Conservation (phyloP, 768 basidiomycete genomes). For the Collybia mongolica region DNA sequence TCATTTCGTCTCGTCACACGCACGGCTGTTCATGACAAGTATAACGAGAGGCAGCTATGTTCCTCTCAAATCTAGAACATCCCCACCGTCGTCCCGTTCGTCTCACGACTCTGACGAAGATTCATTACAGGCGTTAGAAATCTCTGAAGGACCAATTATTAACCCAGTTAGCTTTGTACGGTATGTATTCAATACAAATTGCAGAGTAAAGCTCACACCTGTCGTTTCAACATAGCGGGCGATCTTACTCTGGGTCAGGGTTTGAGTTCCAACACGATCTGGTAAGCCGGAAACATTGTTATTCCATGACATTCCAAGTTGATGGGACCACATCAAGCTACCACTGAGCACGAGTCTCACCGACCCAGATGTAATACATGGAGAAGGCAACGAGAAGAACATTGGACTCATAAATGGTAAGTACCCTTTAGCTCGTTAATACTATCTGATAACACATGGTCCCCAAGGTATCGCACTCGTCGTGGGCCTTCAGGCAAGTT, state of each 20-base stretch:
- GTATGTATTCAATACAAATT: constrained; percentile 21
- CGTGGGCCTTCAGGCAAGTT: constrained; percentile 72
- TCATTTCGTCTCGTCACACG: not conserved
- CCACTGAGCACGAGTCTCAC: constrained; percentile 78
- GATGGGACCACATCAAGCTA: constrained; percentile 29
- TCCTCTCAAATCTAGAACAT: constrained; percentile 43
- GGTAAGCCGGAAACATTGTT: constrained; percentile 16
- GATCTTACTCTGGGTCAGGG: constrained; percentile 70
- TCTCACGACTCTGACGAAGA: constrained; percentile 61
- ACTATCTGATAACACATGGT: constrained; percentile 1
- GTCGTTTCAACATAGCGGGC: constrained; percentile 26
- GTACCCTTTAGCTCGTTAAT: constrained; percentile 16
- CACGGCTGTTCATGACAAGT: constrained; percentile 33
- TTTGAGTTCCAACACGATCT: constrained; percentile 81
- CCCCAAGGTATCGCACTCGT: constrained; percentile 77
- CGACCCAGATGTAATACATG: constrained; percentile 54
- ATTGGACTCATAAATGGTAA: constrained; percentile 76
- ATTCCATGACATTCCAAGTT: not conserved
- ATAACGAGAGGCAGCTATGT: constrained; percentile 40
- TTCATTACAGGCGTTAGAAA: constrained; percentile 77
- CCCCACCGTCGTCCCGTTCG: constrained; percentile 37
- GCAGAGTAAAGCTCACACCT: not conserved
- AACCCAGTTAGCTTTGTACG: constrained; percentile 31
- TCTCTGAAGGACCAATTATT: constrained; percentile 58
- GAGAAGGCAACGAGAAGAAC: constrained; percentile 62